Base-by-base conservation (phyloP, 495 filamentous ascomycete genomes). In the Amorphotheca resinae region DNA sequence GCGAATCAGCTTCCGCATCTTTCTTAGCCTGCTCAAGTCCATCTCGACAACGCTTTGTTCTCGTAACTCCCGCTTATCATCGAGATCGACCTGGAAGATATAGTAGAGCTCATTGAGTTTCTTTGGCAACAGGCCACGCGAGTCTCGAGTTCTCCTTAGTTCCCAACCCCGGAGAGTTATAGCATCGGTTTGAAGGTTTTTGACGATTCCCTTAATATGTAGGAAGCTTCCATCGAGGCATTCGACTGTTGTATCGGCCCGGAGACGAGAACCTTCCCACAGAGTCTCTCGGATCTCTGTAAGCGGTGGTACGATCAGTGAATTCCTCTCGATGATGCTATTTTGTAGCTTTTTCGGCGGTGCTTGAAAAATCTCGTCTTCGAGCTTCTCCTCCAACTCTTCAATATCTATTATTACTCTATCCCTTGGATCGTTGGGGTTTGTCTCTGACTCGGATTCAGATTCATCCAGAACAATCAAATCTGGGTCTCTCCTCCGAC, bases 41-140 rank as follows among this genome's bases (percentile, higher is more conserved):
- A 75, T 36, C 0, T 69, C 64, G 3, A 70, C 57, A 0, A 73
- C 55, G 0, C 61, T 59, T 41, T 77, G 69, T 2, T 65, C 52
- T 4, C 61, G 40, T 12, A 52, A 38, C 0, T 55, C 44, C 3
- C 63, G 49, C 0, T 36, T 18, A 48, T 76, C 67, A 30, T 66
- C 59, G 4, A 54, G 52, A 33, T 66, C 57, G 0, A 73, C 44
- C 7, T 68, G 42, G 0, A 72, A 54, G 0, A 81, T 41, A 50
- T 73, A 59, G 20, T 65, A 71, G 1, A 83, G 39, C 45, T 78
- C 76, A 42, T 79, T 80, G 7, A 64, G 45, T 23, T 64, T 59
- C 9, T 57, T 47, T 4, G 55, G 53, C 14, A 72, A 26, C n/a
- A 60, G n/a, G 0, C 65, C 65, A 22, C 59, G 52, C 14, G 69